Conservation (phyloP, 352 stramenopile species). For the Pythium dissimile region DNA sequence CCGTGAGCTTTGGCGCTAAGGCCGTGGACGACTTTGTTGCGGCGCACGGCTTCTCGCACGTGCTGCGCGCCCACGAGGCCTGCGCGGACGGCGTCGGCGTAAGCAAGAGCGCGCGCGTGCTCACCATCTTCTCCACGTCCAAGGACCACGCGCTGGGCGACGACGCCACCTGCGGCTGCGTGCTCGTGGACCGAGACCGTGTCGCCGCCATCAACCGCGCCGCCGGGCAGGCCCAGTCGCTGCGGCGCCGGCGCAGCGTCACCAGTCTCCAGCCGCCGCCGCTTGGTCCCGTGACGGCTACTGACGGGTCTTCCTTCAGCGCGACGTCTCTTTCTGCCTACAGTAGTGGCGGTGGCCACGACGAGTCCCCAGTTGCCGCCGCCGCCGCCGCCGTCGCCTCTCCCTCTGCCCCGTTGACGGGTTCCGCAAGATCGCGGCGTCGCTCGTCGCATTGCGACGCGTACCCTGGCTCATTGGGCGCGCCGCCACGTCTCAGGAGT, state of each 20-base stretch:
- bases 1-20: constrained; percentile 69
- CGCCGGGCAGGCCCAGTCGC: constrained; percentile 13
- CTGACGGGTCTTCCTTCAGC: no score
- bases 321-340: no score
- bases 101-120: constrained; percentile 45
- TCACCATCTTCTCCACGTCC: constrained; percentile 75
- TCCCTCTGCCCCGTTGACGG: no score
- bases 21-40: constrained; percentile 62
- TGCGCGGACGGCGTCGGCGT: constrained; percentile 80
- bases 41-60: constrained; percentile 46
- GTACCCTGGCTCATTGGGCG: no score
- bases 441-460: no score
- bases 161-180: constrained; percentile 52
- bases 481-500: no score
- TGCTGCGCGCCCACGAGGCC: constrained; percentile 78
- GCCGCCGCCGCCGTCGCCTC: not conserved
- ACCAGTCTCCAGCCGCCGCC: constrained; percentile 3
- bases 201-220: constrained; percentile 55
- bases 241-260: constrained; percentile 34
- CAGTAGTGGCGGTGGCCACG: not conserved
- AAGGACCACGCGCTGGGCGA: constrained; percentile 68
- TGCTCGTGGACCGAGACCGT: constrained; percentile 62
- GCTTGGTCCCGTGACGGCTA: not conserved
- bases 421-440: no score
- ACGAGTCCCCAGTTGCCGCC: not conserved